Evolutionary conservation across 495 filamentous ascomycete species (phyloP).

Genomic region (Podospora pseudopauciseta): DNA sequence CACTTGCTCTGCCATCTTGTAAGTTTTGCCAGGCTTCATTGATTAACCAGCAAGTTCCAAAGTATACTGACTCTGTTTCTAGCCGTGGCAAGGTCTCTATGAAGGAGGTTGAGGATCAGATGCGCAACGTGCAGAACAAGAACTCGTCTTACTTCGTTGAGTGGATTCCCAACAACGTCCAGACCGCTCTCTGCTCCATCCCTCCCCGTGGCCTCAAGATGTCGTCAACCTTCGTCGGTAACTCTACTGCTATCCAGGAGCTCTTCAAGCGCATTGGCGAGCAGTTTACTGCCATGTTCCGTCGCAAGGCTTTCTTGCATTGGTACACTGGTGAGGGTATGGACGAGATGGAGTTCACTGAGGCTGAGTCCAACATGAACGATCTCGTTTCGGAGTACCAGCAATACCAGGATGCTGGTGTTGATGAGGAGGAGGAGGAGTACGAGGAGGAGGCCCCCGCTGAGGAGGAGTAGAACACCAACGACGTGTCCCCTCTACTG

Average conservation of each 20-base stretch:
- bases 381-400: slow-evolving; percentile 99
- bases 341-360: slow-evolving; percentile 99
- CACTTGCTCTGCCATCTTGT: slow-evolving; percentile 98
- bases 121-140: slow-evolving; percentile 99
- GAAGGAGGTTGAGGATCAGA: slow-evolving; percentile 99
- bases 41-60: background rate
- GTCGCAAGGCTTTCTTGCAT: slow-evolving; percentile 99
- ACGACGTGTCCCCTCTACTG: background rate
- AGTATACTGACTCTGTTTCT: slow-evolving; percentile 29
- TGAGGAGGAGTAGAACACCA: slow-evolving; percentile 51
- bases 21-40: slow-evolving; percentile 23
- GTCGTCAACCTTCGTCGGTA: slow-evolving; percentile 98
- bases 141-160: slow-evolving; percentile 99
- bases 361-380: slow-evolving; percentile 99
- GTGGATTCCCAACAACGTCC: slow-evolving; percentile 99
- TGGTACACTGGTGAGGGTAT: slow-evolving; percentile 99
- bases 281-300: slow-evolving; percentile 99
- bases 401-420: slow-evolving; percentile 98
- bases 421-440: slow-evolving; percentile 66
- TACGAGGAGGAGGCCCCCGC: slow-evolving; percentile 58
- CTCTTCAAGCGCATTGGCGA: slow-evolving; percentile 99
- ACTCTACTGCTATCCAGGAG: slow-evolving; percentile 99
- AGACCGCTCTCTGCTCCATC: slow-evolving; percentile 99
- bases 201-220: slow-evolving; percentile 98
- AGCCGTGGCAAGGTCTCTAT: slow-evolving; percentile 99